A percentile compares a stretch with the other conserved stretches of the same genome.
Evolutionary conservation across 2,329 filamentous ascomycete genomes (phyloP).

Genomic region (Stemphylium lycopersici): DNA sequence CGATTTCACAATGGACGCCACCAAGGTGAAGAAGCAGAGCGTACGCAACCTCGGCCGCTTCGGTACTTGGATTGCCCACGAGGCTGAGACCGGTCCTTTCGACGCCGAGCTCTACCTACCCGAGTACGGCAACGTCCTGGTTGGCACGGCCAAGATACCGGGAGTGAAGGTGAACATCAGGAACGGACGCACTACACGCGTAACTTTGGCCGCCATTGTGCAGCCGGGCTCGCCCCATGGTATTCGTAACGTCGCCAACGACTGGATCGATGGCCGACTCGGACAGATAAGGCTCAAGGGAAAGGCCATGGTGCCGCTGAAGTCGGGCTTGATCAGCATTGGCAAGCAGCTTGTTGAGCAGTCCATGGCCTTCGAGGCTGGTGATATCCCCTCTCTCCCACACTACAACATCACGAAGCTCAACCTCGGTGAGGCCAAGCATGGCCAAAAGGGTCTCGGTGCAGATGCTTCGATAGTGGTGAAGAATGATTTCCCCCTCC

Average conservation of each 20-base stretch:
- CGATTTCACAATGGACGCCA: slow-evolving; percentile 79
- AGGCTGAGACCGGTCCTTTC: slow-evolving; percentile 75
- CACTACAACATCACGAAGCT: slow-evolving; percentile 82
- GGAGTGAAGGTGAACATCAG: slow-evolving; percentile 76
- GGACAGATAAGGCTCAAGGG: slow-evolving; percentile 73
- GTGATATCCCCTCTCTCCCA: slow-evolving; percentile 77
- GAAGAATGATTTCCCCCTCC: slow-evolving; percentile 78
- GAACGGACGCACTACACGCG: slow-evolving; percentile 75
- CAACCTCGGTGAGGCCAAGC: slow-evolving; percentile 73
- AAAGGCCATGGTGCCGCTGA: slow-evolving; percentile 74
- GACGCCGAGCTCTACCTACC: slow-evolving; percentile 79
- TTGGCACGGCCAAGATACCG: slow-evolving; percentile 80
- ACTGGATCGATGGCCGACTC: slow-evolving; percentile 84
- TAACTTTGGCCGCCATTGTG: slow-evolving; percentile 81
- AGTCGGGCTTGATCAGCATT: slow-evolving; percentile 78
- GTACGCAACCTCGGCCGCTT: slow-evolving; percentile 77
- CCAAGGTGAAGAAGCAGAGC: slow-evolving; percentile 71
- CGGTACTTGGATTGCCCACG: slow-evolving; percentile 78
- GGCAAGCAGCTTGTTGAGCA: slow-evolving; percentile 79
- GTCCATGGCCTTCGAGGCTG: slow-evolving; percentile 75
- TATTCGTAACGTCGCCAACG: slow-evolving; percentile 79
- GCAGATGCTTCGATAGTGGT: slow-evolving; percentile 78
- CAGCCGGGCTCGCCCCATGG: slow-evolving; percentile 76
- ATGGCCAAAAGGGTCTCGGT: slow-evolving; percentile 69
- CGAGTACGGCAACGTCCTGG: slow-evolving; percentile 76